These are phyloP conservation scores for Ciborinia camelliae DNA, from an alignment of 2,329 filamentous ascomycete genomes.

Conservation along the genomic window DNA sequence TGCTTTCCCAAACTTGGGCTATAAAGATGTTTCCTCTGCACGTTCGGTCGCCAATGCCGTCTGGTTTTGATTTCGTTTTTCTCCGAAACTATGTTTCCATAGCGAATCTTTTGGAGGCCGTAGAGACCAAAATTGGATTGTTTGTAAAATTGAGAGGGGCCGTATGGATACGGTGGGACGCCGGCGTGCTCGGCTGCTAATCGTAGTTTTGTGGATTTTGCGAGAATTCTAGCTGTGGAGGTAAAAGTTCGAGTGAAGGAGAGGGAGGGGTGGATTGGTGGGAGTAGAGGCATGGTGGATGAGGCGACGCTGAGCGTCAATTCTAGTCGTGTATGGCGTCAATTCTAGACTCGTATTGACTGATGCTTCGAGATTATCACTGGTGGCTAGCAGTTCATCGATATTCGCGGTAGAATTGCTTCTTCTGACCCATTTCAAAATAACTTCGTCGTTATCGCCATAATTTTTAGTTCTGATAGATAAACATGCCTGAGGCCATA, in stretches of 20 bases:
- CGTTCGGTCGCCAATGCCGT: slow-evolving; percentile 71
- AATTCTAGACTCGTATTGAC: neutral
- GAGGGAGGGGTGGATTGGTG: slow-evolving; percentile 31
- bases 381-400: neutral
- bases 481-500: slow-evolving; percentile 1
- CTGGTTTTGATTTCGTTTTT: slow-evolving; percentile 67
- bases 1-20: slow-evolving; percentile 58
- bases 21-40: slow-evolving; percentile 61
- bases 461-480: slow-evolving; percentile 5
- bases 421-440: neutral
- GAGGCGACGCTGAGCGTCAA: neutral
- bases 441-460: slow-evolving; percentile 4
- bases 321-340: neutral
- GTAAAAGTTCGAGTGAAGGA: slow-evolving; percentile 37
- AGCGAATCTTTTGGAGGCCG: slow-evolving; percentile 66
- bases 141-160: slow-evolving; percentile 68
- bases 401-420: neutral
- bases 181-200: slow-evolving; percentile 35
- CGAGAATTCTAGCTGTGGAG: slow-evolving; percentile 31
- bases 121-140: slow-evolving; percentile 76
- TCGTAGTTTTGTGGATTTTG: slow-evolving; percentile 40
- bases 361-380: neutral
- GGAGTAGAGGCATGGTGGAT: slow-evolving; percentile 28
- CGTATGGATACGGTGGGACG: slow-evolving; percentile 68
- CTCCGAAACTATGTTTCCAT: slow-evolving; percentile 72